Base-by-base conservation (phyloP, 768 basidiomycete species). In the Pleurotus pulmonarius region DNA sequence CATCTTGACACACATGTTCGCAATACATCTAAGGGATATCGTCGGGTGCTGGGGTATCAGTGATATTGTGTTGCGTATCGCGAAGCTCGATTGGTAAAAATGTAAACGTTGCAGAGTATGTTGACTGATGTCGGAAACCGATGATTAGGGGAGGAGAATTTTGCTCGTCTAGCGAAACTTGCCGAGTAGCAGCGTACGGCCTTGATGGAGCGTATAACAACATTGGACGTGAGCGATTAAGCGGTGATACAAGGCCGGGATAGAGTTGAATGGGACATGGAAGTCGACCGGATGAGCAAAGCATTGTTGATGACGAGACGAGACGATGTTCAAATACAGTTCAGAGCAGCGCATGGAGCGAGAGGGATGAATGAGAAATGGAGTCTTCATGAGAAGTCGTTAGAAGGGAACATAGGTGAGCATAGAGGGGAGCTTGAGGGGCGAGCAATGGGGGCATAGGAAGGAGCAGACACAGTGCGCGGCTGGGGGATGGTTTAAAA, bases 311-410 rank as follows among this genome's bases (percentile, higher is more conserved):
- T 20, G 63, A 67, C 63, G 68, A 69, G 81, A 82, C 78, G 73
- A 75, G 75, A 75, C 70, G 63, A 40, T 69, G 62, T 67, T 75
- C 65, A 71, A 64, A 70, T 76, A 80, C 51, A 53, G 51, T 53
- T 40, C 51, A 83, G 81, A 85, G 84, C 81, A 85, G 84, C 81
- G 81, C 81, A 79, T 67, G 61, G 46, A 57, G 38, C 43, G 45
- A 54, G 56, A 53, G 56, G 56, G 60, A 58, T 20, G 18, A 49
- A 37, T 24, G 3, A 24, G 15, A 20, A 18, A 24, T 46, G 15
- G 26, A 34, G 11, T 34, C 29, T 34, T 16, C 49, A 61, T 61
- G 22, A 54, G 46, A 39, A 47, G 56, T 40, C 54, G 53, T 46
- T 18, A 49, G 56, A 39, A 55, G 59, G 57, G 59, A 60, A 46